Base-by-base conservation (phyloP, 1,284 basidiomycete genomes). In the Taiwanofungus camphoratus region DNA sequence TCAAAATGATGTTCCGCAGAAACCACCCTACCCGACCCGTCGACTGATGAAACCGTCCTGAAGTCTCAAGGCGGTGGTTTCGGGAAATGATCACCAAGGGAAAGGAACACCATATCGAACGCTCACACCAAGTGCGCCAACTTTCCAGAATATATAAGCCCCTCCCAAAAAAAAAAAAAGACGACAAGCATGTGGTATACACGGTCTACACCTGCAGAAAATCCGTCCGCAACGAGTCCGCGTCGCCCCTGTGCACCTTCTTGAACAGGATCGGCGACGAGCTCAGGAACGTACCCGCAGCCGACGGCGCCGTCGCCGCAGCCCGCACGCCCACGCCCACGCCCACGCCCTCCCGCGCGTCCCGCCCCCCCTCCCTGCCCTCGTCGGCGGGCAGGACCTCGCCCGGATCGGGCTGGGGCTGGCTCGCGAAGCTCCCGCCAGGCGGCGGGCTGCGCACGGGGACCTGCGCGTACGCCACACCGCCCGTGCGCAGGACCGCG, bases 211-310 rank as follows among this genome's bases (percentile, higher is more conserved):
- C 56, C 50, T 57, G 56, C 45, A 57, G 37, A 21, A 57, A 57
- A 35, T 57, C 53, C 38, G 53, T 57, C 51, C 51, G 38, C 11
- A 54, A 13, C 48, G 56, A 57, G 47, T 57, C 56, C 50, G 52
- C 56, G 39, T 57, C 56, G 23, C 52, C 53, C 46, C 39, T 42
- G 8, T 49, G 48, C 35, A 23, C 36, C 24, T 41, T 31, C 24
- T 39, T 34, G 19, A 41, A 53, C 44, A 44, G 41, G 35, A 53
- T 42, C 43, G 52, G 50, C 20, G 48, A 45, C 21, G 36, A 21
- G 21, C 21, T 26, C 36, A 38, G 36, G 37, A 39, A 39, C 23
- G 16, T 35, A 1, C 21, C 39, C 29, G 41, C 7, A 32, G 51
- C 12, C 61, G 11, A 49, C 36, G 2, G 46, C 53, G 11, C 52